Conservation (phyloP, 208 protist species). For the Naegleria lovaniensis region DNA sequence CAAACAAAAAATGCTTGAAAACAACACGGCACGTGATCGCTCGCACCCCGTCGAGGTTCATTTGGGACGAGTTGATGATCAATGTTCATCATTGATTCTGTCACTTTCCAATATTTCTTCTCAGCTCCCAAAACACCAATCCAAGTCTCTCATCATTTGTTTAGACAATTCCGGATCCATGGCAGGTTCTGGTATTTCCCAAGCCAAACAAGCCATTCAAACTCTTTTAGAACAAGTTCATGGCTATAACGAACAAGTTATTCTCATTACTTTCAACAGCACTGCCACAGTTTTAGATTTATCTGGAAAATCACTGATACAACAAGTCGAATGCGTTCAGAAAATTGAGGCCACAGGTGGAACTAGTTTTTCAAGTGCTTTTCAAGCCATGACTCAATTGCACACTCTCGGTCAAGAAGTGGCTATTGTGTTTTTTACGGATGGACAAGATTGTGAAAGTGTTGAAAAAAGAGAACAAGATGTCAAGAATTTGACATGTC, state of each 20-base stretch:
- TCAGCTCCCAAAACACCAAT: too few species aligned
- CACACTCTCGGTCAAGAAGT: background rate
- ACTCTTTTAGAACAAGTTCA: background rate
- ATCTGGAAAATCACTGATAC: background rate
- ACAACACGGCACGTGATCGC: too few species aligned
- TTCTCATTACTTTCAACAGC: background rate
- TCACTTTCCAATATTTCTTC: too few species aligned
- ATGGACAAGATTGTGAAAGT: background rate
- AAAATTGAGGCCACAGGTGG: background rate
- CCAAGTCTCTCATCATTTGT: background rate
- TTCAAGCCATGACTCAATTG: background rate
- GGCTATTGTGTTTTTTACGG: background rate
- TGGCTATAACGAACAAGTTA: background rate
- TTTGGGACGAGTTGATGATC: too few species aligned
- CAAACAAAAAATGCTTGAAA: too few species aligned
- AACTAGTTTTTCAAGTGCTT: background rate
- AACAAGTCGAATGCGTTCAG: background rate
- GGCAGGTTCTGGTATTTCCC: background rate
- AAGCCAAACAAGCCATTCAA: background rate
- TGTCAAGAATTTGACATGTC: background rate
- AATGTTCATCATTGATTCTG: too few species aligned
- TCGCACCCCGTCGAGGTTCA: too few species aligned
- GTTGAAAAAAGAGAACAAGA: background rate
- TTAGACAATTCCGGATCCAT: background rate
- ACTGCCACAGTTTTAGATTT: background rate